phyloP scores from a whole-genome alignment of 768 basidiomycete genomes.

The Pholiota microspora region DNA sequence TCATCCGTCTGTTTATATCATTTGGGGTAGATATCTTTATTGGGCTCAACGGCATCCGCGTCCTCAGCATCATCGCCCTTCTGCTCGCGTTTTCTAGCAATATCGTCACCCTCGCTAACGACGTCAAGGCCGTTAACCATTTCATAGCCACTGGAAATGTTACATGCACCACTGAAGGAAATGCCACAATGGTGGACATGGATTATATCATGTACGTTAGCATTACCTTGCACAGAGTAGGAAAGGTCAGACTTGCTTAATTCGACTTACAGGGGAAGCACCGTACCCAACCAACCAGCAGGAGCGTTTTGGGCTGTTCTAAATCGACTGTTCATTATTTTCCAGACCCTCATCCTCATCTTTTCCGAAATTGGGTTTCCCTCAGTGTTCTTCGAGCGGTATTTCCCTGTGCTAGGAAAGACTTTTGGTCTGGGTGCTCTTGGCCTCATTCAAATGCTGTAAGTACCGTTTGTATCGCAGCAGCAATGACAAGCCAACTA shows the following conservation, averaged over 20 bases:
- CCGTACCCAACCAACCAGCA: slow-evolving; percentile 88
- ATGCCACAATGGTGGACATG: slow-evolving; percentile 42
- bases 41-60: slow-evolving; percentile 74
- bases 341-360: slow-evolving; percentile 78
- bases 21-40: slow-evolving; percentile 56
- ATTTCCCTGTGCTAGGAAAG: slow-evolving; percentile 83
- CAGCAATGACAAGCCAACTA: background rate
- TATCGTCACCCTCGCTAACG: slow-evolving; percentile 69
- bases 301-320: slow-evolving; percentile 92
- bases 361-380: slow-evolving; percentile 87
- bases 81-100: slow-evolving; percentile 80
- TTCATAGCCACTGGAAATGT: slow-evolving; percentile 44
- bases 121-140: slow-evolving; percentile 71
- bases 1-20: background rate
- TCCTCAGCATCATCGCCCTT: slow-evolving; percentile 76
- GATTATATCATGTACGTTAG: slow-evolving; percentile 74
- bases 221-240: background rate
- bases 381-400: slow-evolving; percentile 71
- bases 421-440: slow-evolving; percentile 85
- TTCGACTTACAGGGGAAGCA: slow-evolving; percentile 59
- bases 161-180: slow-evolving; percentile 18
- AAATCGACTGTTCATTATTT: slow-evolving; percentile 83
- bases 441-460: slow-evolving; percentile 87
- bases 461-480: slow-evolving; percentile 24
- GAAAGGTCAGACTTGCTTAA: background rate